A percentile compares a stretch with the other conserved stretches of the same genome.
Evolutionary conservation across 306 rosid genomes (phyloP).

Genomic region (Morella rubra): DNA sequence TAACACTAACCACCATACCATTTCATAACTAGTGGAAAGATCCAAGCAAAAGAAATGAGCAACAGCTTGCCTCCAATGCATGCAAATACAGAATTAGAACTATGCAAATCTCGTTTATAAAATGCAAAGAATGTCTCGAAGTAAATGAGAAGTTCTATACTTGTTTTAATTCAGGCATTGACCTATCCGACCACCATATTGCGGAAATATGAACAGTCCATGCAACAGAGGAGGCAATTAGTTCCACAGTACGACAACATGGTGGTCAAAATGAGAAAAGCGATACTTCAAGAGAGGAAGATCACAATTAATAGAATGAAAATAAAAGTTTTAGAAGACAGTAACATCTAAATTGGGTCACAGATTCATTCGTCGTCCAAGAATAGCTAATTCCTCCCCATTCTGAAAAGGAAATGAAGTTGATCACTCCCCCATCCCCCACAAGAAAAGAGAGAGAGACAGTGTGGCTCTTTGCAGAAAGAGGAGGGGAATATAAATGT

Average conservation of each 20-base stretch:
- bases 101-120: neutral
- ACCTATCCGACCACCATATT: neutral
- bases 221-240: neutral
- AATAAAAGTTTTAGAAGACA: neutral
- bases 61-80: neutral
- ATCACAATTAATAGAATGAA: neutral
- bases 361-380: neutral
- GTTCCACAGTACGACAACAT: neutral
- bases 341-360: neutral
- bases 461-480: neutral
- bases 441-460: neutral
- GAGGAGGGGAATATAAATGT: neutral
- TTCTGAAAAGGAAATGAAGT: neutral
- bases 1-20: neutral
- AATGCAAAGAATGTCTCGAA: neutral
- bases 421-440: neutral
- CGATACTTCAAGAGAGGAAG: neutral
- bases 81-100: neutral
- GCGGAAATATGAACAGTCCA: neutral
- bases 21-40: conserved; percentile 13
- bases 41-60: neutral
- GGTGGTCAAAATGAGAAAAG: neutral
- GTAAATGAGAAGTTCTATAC: neutral
- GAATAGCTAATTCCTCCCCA: neutral
- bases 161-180: neutral